Evolutionary conservation across 2,329 filamentous ascomycete genomes (phyloP), one percentile per base, ranked within the genome.

Genomic region (Cryphonectria japonica): DNA sequence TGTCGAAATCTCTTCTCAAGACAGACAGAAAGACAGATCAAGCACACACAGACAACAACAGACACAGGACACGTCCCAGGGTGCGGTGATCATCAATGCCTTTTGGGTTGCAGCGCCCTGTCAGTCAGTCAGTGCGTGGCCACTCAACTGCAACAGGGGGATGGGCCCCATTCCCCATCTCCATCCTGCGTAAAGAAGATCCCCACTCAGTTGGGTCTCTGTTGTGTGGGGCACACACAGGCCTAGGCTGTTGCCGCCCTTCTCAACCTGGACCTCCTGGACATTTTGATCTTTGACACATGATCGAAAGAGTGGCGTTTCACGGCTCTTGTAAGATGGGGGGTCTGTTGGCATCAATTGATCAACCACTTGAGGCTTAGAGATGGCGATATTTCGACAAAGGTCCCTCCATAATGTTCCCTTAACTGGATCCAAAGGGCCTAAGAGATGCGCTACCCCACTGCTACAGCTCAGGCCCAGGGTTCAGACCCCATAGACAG

Each of bases 41-140:
- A 19, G 29, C 26, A 32, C 59, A 32, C 29, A 39, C 22, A 61
- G 26, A 61, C 32, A 34, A 61, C 32, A 34, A n/a, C 59, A 34
- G 59, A 61, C 34, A 61, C 32, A 61, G 59, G 59, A 61, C 59
- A 37, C 59, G 59, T 61, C 59, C 59, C 59, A 61, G 13, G 59
- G 34, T 39, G 46, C 34, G 59, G 59, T 61, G 59, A 61, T 61
- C 59, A 61, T 61, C 59, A 39, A 61, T 61, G 59, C 59, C 59
- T 61, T 32, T 32, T 37, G 59, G 59, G 59, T 61, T 37, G 16
- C 59, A 39, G 59, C 22, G 59, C 29, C 59, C 59, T 22, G 29
- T 39, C 37, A 39, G 37, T 39, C 37, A 39, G 37, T n/a, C 52
- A 13, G n/a, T n/a, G 29, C 59, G 59, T 61, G 34, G 59, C 59